phyloP scores from a whole-genome alignment of 2,329 filamentous ascomycete genomes.

The Sclerotinia sclerotiorum region DNA sequence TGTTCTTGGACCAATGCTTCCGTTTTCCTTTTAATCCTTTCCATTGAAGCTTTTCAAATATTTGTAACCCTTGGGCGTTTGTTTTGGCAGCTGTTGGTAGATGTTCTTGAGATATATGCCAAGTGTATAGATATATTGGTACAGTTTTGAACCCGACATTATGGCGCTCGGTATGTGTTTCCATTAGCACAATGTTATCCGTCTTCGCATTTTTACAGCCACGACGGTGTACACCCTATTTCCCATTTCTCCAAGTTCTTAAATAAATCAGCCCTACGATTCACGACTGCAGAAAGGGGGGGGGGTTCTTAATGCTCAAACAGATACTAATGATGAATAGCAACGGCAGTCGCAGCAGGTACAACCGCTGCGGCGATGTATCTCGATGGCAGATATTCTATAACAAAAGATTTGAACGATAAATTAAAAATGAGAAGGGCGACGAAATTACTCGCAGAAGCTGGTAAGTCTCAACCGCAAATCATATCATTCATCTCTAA shows the following conservation, averaged over 20 bases:
- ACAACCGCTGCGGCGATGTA: conserved; percentile 54
- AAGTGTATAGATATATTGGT: not conserved
- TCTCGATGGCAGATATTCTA: conserved; percentile 67
- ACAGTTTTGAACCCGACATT: not conserved
- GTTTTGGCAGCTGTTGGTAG: not conserved
- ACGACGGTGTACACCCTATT: not conserved
- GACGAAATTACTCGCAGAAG: conserved; percentile 49
- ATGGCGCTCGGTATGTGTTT: conserved; percentile 15
- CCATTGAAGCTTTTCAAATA: not conserved
- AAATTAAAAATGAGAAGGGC: conserved; percentile 48
- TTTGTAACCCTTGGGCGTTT: not conserved
- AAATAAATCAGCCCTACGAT: not conserved
- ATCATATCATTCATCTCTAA: not conserved
- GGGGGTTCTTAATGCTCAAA: not conserved
- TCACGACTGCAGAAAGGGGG: not conserved
- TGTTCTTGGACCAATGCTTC: not conserved
- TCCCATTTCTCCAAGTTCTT: not conserved
- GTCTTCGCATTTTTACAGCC: not conserved
- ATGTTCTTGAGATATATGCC: not conserved
- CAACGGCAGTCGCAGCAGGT: conserved; percentile 38
- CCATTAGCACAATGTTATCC: not conserved
- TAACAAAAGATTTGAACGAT: conserved; percentile 58
- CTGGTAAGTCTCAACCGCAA: conserved; percentile 44
- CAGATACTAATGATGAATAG: conserved; percentile 21
- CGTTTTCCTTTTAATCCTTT: not conserved